Base-by-base conservation (phyloP, 2,329 filamentous ascomycete genomes). In the Aspergillus pseudotamarii region DNA sequence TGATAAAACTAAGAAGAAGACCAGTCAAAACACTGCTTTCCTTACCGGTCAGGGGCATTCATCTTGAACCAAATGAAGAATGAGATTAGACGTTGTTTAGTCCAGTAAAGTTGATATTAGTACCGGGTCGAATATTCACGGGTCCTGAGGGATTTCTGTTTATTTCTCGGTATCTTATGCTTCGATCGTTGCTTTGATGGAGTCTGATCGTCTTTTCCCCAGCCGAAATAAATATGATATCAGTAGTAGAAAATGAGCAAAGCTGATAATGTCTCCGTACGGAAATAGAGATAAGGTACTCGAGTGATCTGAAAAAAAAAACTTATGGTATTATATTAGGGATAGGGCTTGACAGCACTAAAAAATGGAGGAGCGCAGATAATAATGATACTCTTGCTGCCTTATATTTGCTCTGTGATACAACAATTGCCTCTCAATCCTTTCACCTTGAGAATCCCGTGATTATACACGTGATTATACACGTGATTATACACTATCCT, bases 31-130 rank as follows among this genome's bases (percentile, higher is more conserved):
- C 12, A 48, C 45, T 46, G 30, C 32, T 43, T 30, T 41, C 26
- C 73, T 76, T 78, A 86, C 84, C 74, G 67, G 61, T 76, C 74
- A 19, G 74, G 74, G 0, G 74, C 74, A 75, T 86, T 86, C 84
- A 86, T 86, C 23, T 69, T 76, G 71, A 38, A 43, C 19, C 30
- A 46, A 41, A 26, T 21, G 36, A 19, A n/a, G 26, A 32, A 21
- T 32, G 19, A 38, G 19, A 10, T 38, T 26, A 21, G 36, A 14
- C 14, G 32, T 55, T 53, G 11, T 32, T 59, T 51, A 30, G 9
- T 32, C 28, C 28, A 51, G 19, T 32, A 32, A 6, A 21, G 19
- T 14, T 23, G 26, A 51, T 38, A 32, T 23, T 19, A 19, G n/a
- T 55, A 38, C 12, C 8, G 5, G 26, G n/a, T 26, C 32, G 14